Evolutionary conservation across 75 land plant genomes (phyloP).

Genomic region (Pinus taeda): DNA sequence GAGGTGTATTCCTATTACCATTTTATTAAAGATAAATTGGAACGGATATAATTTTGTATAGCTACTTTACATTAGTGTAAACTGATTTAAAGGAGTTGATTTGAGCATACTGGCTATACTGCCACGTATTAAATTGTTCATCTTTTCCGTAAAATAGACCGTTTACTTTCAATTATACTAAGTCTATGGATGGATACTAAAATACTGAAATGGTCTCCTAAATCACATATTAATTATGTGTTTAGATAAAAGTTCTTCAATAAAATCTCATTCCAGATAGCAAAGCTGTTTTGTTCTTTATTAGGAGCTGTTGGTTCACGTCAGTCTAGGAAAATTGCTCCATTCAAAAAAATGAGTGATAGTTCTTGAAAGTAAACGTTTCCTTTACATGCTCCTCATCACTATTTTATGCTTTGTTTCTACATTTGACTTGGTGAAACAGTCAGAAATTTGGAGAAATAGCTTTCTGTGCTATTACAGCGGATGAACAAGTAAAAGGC

Average conservation of each 20-base stretch:
- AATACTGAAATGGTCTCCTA: too few species aligned
- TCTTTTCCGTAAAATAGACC: not conserved
- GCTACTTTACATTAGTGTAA: too few species aligned
- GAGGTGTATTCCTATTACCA: not conserved
- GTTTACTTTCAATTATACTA: not conserved
- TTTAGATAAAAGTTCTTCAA: too few species aligned
- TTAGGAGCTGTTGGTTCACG: too few species aligned
- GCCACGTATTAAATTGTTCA: not conserved
- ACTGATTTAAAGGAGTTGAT: not conserved
- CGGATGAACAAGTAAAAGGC: slow-evolving; percentile 99
- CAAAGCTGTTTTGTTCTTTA: too few species aligned
- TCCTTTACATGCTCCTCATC: not conserved
- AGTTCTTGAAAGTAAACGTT: not conserved
- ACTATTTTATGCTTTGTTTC: not conserved
- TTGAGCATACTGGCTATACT: not conserved
- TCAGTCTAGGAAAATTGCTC: too few species aligned
- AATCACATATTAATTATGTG: too few species aligned
- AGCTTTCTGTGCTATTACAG: slow-evolving; percentile 98
- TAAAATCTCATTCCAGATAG: too few species aligned
- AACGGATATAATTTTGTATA: too few species aligned
- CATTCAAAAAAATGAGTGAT: too few species aligned
- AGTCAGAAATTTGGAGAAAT: slow-evolving; percentile 99
- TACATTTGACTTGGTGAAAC: slow-evolving; percentile 8
- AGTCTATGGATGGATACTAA: not conserved
- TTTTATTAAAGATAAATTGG: too few species aligned